phyloP scores from a whole-genome alignment of 495 filamentous ascomycete genomes.

The Staphylotrichum tortipilum region DNA sequence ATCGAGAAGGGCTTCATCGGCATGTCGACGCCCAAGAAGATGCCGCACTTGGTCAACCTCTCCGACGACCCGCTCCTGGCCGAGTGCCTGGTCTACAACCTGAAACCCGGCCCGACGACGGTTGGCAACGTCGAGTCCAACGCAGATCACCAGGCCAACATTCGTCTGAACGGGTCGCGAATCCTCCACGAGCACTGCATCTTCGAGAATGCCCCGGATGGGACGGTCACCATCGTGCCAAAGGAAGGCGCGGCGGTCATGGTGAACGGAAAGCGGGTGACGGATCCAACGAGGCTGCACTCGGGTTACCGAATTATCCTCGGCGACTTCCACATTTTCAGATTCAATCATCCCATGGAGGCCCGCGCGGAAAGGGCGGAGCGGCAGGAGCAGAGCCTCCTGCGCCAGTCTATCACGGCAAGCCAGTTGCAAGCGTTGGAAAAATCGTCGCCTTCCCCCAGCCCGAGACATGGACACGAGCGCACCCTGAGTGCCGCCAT shows the following conservation, averaged over 20 bases:
- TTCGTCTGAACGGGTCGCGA: conserved; percentile 85
- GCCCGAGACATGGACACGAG: conserved; percentile 65
- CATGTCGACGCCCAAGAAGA: conserved; percentile 92
- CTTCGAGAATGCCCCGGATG: conserved; percentile 82
- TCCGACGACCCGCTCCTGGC: conserved; percentile 93
- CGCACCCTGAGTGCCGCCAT: conserved; percentile 65
- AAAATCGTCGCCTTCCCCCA: conserved; percentile 42
- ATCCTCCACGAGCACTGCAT: conserved; percentile 88
- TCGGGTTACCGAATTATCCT: conserved; percentile 93
- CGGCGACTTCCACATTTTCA: conserved; percentile 97
- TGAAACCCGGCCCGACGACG: conserved; percentile 87
- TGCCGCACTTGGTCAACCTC: conserved; percentile 97
- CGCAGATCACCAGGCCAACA: conserved; percentile 70
- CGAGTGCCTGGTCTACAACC: conserved; percentile 96
- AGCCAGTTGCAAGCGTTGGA: conserved; percentile 57
- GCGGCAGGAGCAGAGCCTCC: conserved; percentile 50
- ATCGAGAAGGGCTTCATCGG: conserved; percentile 98
- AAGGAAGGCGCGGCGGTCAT: conserved; percentile 88
- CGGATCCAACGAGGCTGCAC: conserved; percentile 71
- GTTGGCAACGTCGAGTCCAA: conserved; percentile 85
- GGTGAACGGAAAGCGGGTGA: conserved; percentile 88
- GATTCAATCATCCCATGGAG: conserved; percentile 97
- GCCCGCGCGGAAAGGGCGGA: conserved; percentile 88
- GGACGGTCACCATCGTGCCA: conserved; percentile 80
- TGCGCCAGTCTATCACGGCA: conserved; percentile 81